These are phyloP conservation scores for Ogataea zsoltii DNA, from an alignment of 805 yeast species.

Conservation along the genomic window DNA sequence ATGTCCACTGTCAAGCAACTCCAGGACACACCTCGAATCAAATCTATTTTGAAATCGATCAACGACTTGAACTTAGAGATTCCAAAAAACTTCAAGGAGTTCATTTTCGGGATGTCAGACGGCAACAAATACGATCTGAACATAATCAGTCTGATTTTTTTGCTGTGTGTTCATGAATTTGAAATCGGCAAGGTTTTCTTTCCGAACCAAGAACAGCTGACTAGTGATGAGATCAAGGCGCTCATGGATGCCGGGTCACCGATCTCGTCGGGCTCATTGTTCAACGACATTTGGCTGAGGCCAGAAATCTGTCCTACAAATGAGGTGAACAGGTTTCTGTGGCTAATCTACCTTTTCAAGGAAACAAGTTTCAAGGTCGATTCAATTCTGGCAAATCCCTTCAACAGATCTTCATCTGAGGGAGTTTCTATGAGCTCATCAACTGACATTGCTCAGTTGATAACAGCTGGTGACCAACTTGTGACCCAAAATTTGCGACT, in stretches of 20 bases:
- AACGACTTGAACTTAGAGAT: slow-evolving; percentile 66
- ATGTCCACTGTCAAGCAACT: slow-evolving; percentile 65
- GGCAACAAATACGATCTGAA: slow-evolving; percentile 38
- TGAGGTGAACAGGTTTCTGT: slow-evolving; percentile 72
- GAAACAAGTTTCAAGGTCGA: slow-evolving; percentile 67
- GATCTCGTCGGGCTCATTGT: slow-evolving; percentile 42
- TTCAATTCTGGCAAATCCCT: slow-evolving; percentile 38
- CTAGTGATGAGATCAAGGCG: slow-evolving; percentile 11
- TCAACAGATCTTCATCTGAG: slow-evolving; percentile 19
- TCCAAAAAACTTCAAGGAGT: slow-evolving; percentile 46
- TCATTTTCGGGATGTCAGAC: slow-evolving; percentile 30
- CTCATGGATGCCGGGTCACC: slow-evolving; percentile 9
- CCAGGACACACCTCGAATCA: slow-evolving; percentile 93
- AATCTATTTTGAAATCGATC: slow-evolving; percentile 84
- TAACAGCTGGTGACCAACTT: slow-evolving; percentile 19
- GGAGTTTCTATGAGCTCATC: slow-evolving; percentile 11
- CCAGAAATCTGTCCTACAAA: slow-evolving; percentile 58
- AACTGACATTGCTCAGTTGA: slow-evolving; percentile 23
- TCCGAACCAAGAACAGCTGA: slow-evolving; percentile 18
- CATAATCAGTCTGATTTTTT: slow-evolving; percentile 74
- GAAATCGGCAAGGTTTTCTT: slow-evolving; percentile 33
- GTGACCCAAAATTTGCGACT: slow-evolving; percentile 27
- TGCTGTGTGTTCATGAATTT: slow-evolving; percentile 61
- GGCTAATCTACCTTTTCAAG: slow-evolving; percentile 78
- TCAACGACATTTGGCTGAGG: slow-evolving; percentile 75